These are phyloP conservation scores for Bruguiera gymnorhiza DNA, from an alignment of 345 rosid species.

Conservation along the genomic window DNA sequence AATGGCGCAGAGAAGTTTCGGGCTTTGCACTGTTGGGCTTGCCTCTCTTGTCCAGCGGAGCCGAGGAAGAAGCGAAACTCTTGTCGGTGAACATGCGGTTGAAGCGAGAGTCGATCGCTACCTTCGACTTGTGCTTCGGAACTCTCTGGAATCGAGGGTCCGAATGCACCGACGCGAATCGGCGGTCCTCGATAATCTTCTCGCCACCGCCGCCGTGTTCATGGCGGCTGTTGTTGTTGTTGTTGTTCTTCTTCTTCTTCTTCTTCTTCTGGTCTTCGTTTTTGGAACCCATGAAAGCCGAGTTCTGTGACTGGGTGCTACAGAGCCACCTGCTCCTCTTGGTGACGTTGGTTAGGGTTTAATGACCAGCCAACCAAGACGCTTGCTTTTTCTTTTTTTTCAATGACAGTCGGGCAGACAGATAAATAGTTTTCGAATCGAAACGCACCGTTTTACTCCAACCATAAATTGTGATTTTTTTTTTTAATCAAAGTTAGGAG, in stretches of 20 bases:
- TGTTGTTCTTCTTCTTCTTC: conserved; percentile 18
- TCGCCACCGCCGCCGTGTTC: conserved; percentile 12
- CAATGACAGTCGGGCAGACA: too few species aligned
- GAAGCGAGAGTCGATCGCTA: conserved; percentile 75
- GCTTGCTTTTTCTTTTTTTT: too few species aligned
- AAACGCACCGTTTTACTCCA: too few species aligned
- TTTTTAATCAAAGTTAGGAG: too few species aligned
- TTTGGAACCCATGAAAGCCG: conserved; percentile 15
- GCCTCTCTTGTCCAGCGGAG: conserved; percentile 77
- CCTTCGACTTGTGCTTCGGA: conserved; percentile 60
- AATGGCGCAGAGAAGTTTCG: conserved; percentile 51
- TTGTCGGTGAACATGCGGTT: conserved; percentile 52
- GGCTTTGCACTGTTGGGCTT: conserved; percentile 43
- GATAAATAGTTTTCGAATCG: too few species aligned
- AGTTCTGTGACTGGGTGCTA: not conserved
- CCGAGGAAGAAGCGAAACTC: conserved; percentile 48
- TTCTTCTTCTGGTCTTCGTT: conserved; percentile 4
- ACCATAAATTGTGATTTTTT: too few species aligned
- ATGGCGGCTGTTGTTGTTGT: not conserved
- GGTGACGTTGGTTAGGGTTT: conserved; percentile 1
- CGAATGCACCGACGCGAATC: conserved; percentile 63
- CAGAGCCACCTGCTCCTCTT: not conserved
- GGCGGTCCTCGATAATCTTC: conserved; percentile 51
- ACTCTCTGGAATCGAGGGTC: conserved; percentile 88
- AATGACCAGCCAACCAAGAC: not conserved